A percentile compares a stretch with the other conserved stretches of the same genome.
phyloP scores from a whole-genome alignment of 1,284 basidiomycete genomes.

The Cutaneotrichosporon sp. region DNA sequence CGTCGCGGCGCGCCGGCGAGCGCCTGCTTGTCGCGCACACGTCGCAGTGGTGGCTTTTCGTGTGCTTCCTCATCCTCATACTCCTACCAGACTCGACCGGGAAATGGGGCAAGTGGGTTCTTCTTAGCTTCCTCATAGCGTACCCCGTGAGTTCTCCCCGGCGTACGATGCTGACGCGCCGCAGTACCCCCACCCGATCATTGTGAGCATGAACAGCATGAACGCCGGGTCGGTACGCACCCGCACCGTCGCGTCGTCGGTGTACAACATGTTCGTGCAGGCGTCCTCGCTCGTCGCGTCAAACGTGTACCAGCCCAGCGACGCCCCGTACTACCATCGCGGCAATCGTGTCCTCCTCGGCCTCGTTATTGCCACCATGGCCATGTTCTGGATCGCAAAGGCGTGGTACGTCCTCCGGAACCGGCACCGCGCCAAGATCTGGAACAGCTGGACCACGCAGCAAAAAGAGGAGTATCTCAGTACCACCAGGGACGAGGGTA shows the following conservation, averaged over 20 bases:
- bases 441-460: conserved; percentile 27
- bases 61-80: conserved; percentile 28
- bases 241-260: conserved; percentile 32
- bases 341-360: conserved; percentile 34
- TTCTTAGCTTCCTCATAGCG: conserved; percentile 18
- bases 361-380: conserved; percentile 23
- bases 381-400: conserved; percentile 23
- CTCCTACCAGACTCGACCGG: conserved; percentile 19
- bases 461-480: conserved; percentile 27
- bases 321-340: conserved; percentile 33
- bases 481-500: conserved; percentile 30
- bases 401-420: conserved; percentile 27
- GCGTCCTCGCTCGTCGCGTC: conserved; percentile 26
- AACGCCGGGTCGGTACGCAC: conserved; percentile 40
- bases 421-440: conserved; percentile 23
- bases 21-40: conserved; percentile 20
- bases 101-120: conserved; percentile 22
- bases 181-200: conserved; percentile 13
- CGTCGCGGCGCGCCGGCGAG: conserved; percentile 28
- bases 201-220: conserved; percentile 29
- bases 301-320: conserved; percentile 35
- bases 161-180: neutral
- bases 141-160: conserved; percentile 8
- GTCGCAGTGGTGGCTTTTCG: conserved; percentile 29
- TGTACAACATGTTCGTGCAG: conserved; percentile 43